Base-by-base conservation (phyloP, 371 early-diverging fungal species). In the Haplosporangium sp. region DNA sequence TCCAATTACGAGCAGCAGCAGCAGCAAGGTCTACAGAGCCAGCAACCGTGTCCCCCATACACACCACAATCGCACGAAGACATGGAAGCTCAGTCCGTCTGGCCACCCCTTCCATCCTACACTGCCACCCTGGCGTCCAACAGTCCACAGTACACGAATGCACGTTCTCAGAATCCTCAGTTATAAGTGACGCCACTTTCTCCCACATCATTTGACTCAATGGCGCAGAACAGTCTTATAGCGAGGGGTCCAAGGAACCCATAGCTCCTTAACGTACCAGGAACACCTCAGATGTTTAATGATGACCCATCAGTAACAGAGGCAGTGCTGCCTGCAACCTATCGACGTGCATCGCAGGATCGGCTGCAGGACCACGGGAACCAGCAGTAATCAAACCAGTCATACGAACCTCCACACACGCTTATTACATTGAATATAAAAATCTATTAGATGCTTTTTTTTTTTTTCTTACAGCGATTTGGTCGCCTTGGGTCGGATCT, bases 401-500 rank as follows among this genome's bases (percentile, higher is more conserved):
- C 29, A 29, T 29, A 29, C 29, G 2, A 29, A 29, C 29, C 4
- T 29, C 29, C 29, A 29, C 4, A 29, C 29, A 29, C 29, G 29
- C 29, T 29, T 29, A 29, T 29, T 29, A 29, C 4, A 2, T 29
- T 2, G 29, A 29, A 29, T 29, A 29, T 29, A 29, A 29, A 29
- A 29, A 29, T 29, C 1, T 29, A 29, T 29, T 29, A 29, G 4
- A 29, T 29, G 29, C 29, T 29, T 29, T 29, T 29, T 29, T 29
- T 29, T 29, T 29, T 29, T 4, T 29, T 29, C 29, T 29, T 29
- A 29, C 29, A 29, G 29, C 29, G 29, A 29, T 29, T 29, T 29
- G 29, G 29, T 21, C 48, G 50, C 67, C 59, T 82, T 82, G 56
- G 75, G 65, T n/a, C 54, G 64, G 55, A 82, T 82, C 40, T 61